Conservation (phyloP, 2,329 filamentous ascomycete genomes). For the Trichophyton mentagrophytes region DNA sequence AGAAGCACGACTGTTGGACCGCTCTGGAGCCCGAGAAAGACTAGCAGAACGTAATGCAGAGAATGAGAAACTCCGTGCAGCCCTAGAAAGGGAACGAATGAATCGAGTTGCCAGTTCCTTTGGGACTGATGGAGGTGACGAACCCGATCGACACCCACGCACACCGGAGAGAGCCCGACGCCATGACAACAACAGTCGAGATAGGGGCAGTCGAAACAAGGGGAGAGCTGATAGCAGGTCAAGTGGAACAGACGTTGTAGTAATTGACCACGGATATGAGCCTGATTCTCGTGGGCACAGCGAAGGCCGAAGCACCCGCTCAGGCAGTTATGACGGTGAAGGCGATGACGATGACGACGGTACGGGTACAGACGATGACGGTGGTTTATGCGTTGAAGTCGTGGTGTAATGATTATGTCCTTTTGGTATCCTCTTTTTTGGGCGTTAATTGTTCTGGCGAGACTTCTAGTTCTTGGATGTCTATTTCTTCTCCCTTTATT, state of each 20-base stretch:
- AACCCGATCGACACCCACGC: not conserved
- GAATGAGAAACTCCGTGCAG: slow-evolving; percentile 55
- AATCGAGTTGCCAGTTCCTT: slow-evolving; percentile 15
- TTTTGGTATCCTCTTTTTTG: slow-evolving; percentile 2
- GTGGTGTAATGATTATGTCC: slow-evolving; percentile 12
- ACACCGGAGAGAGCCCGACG: not conserved
- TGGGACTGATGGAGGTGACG: slow-evolving; percentile 4
- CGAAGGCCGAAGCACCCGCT: slow-evolving; percentile 1
- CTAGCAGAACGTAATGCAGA: slow-evolving; percentile 63
- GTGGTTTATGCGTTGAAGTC: slow-evolving; percentile 14
- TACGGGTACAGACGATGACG: slow-evolving; percentile 13
- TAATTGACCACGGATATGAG: slow-evolving; percentile 7
- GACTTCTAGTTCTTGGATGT: not conserved
- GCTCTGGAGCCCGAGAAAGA: slow-evolving; percentile 67
- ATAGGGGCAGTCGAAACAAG: slow-evolving; percentile 1
- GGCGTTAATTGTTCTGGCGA: not conserved
- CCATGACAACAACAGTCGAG: not conserved
- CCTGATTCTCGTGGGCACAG: slow-evolving; percentile 3
- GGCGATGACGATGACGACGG: slow-evolving; percentile 12
- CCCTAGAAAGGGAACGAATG: slow-evolving; percentile 47
- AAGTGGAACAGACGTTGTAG: slow-evolving; percentile 7
- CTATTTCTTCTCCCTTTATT: not conserved
- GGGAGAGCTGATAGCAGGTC: slow-evolving; percentile 1
- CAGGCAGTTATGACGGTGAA: slow-evolving; percentile 12
- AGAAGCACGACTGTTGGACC: slow-evolving; percentile 72